Evolutionary conservation across 352 stramenopile species (phyloP), one percentile per base, ranked within the genome.

Genomic region (Globisporangium spiculum): DNA sequence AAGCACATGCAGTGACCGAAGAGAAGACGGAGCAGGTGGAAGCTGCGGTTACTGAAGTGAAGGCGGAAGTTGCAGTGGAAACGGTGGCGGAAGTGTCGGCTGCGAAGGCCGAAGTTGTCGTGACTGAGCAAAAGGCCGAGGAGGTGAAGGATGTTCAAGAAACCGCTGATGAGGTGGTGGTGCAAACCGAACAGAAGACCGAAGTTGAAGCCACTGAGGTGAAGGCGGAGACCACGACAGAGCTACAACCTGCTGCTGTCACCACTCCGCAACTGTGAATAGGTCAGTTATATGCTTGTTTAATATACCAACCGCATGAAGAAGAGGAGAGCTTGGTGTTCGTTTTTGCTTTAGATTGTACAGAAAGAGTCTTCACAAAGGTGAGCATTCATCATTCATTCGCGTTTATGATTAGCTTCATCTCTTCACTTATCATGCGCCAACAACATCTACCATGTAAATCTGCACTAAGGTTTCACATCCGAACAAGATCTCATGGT

Each of bases 231-330:
- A 14, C 26, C 5, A 24, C 53, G 20, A 32, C 26, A 59, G 14
- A 30, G 34, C 14, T 14, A 12, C 53, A 59, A 22, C 26, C 4
- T 36, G 36, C 38, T 46, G 38, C 38, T 46, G 14, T 16, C 14
- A 59, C 12, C 53, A 14, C 20, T 20, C 24, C 53, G 12, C 53
- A 30, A 32, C 53, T 50, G 41, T 50, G 16, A 59, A 22, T 59
- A 59, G 26, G 26, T 59, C 26, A 59, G 16, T 59, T 14, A 59
- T 59, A 59, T 59, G 26, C 53, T 59, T 38, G 53, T 38, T 59
- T 59, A 59, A 59, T 59, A 59, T 59, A 59, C 53, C 26, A 20
- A 22, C 53, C 4, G 26, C 32, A 32, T 59, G 14, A n/a, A 38
- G 7, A 38, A 16, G 10, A 3, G 22, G 8, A 34, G 9, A 57